phyloP scores from a whole-genome alignment of 805 yeast species.

The Teunomyces tritomae region DNA sequence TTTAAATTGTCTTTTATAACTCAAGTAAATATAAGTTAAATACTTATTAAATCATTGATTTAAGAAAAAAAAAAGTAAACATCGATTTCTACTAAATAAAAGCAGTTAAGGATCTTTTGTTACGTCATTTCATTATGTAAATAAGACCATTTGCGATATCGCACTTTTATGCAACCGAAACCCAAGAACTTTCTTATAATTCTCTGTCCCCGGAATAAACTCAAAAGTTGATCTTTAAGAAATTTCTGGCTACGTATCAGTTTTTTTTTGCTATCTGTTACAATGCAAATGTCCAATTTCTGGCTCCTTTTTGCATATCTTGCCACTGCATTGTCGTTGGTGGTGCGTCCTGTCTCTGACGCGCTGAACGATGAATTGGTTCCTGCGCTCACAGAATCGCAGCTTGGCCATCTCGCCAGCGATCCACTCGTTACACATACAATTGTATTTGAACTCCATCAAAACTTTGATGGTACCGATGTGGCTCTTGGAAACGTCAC shows the following conservation, averaged over 20 bases:
- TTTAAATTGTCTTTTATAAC: too few relatives aligned
- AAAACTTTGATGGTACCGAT: slow-evolving; percentile 15
- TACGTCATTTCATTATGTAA: neutral
- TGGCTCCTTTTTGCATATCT: neutral
- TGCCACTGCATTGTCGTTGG: neutral
- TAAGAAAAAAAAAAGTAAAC: too few relatives aligned
- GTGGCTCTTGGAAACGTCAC: slow-evolving; percentile 42
- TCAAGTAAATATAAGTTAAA: too few relatives aligned
- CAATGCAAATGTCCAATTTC: neutral
- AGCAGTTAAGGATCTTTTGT: neutral
- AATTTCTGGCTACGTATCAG: too few relatives aligned
- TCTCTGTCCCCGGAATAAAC: too few relatives aligned
- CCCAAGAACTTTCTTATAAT: neutral
- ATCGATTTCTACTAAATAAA: too few relatives aligned
- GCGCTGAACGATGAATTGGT: slow-evolving; percentile 3
- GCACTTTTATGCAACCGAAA: neutral
- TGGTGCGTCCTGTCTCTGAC: neutral
- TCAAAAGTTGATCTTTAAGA: too few relatives aligned
- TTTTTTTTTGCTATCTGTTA: too few relatives aligned
- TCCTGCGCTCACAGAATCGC: slow-evolving; percentile 15
- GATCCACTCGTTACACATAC: slow-evolving; percentile 52
- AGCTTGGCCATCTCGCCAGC: slow-evolving; percentile 18
- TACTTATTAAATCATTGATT: too few relatives aligned
- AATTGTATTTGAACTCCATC: slow-evolving; percentile 40
- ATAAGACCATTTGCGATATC: neutral